These are phyloP conservation scores for Monocercomonoides exilis DNA, from an alignment of 78 protist species.

Conservation along the genomic window DNA sequence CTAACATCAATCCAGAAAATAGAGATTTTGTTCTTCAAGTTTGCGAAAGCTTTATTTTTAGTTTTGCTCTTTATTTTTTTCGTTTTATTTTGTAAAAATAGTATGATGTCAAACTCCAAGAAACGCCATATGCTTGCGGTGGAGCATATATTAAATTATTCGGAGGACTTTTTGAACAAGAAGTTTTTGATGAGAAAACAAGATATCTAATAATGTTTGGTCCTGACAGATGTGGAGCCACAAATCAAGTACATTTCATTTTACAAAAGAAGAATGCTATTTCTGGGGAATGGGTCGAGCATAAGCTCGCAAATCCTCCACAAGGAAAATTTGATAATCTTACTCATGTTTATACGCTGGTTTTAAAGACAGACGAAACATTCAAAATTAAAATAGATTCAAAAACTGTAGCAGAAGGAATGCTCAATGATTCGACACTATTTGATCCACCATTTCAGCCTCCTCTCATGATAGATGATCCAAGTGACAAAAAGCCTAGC, in stretches of 20 bases:
- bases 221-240: not conserved
- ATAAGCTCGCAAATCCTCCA: not conserved
- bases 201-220: not conserved
- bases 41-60: no score
- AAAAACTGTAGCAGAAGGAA: not conserved
- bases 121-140: not conserved
- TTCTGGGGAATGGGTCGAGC: not conserved
- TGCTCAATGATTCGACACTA: not conserved
- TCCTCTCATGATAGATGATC: not conserved
- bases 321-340: not conserved
- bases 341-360: constrained; percentile 33
- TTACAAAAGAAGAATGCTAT: not conserved
- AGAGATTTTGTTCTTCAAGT: no score
- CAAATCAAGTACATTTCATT: not conserved
- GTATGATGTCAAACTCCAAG: not conserved
- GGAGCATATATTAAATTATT: not conserved
- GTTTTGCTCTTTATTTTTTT: no score
- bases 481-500: not conserved
- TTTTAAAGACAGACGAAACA: not conserved
- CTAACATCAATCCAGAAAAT: no score
- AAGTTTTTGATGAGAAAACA: not conserved
- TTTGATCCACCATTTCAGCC: not conserved
- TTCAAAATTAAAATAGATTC: not conserved
- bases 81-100: no score
- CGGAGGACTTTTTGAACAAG: not conserved